These are phyloP conservation scores for Usnea hakonensis DNA, from an alignment of 495 filamentous ascomycete genomes.

Conservation along the genomic window DNA sequence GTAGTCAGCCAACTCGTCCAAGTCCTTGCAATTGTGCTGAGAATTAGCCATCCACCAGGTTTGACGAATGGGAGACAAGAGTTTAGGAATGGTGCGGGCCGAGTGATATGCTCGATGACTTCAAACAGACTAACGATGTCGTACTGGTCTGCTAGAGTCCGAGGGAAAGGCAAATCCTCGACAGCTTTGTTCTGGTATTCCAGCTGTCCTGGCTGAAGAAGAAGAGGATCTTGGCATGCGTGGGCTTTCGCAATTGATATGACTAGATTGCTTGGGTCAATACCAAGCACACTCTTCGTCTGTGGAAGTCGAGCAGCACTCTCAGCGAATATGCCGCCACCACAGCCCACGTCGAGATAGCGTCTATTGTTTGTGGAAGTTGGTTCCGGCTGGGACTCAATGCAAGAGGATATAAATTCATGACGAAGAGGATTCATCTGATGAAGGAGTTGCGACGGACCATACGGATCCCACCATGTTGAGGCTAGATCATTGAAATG, in stretches of 20 bases:
- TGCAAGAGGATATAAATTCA: conserved; percentile 75
- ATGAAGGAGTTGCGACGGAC: conserved; percentile 84
- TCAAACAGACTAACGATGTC: conserved; percentile 87
- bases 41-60: conserved; percentile 86
- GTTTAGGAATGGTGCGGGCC: conserved; percentile 63
- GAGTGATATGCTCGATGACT: conserved; percentile 80
- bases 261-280: conserved; percentile 78
- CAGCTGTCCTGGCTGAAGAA: conserved; percentile 48
- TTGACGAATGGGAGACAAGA: conserved; percentile 62
- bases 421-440: conserved; percentile 97
- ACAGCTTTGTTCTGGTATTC: conserved; percentile 63
- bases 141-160: conserved; percentile 38
- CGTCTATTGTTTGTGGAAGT: conserved; percentile 32
- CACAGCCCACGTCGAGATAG: conserved; percentile 92
- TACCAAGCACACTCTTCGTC: conserved; percentile 64
- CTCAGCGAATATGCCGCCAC: conserved; percentile 93
- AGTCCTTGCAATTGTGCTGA: conserved; percentile 84
- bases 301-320: conserved; percentile 65
- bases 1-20: conserved; percentile 84
- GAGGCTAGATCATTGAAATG: conserved; percentile 92
- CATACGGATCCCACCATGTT: conserved; percentile 96
- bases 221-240: conserved; percentile 56
- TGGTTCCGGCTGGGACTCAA: conserved; percentile 33
- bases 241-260: conserved; percentile 72
- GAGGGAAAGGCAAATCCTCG: conserved; percentile 52